Evolutionary conservation across 106 monocot genomes (phyloP).

Genomic region (Dendrobium officinale): DNA sequence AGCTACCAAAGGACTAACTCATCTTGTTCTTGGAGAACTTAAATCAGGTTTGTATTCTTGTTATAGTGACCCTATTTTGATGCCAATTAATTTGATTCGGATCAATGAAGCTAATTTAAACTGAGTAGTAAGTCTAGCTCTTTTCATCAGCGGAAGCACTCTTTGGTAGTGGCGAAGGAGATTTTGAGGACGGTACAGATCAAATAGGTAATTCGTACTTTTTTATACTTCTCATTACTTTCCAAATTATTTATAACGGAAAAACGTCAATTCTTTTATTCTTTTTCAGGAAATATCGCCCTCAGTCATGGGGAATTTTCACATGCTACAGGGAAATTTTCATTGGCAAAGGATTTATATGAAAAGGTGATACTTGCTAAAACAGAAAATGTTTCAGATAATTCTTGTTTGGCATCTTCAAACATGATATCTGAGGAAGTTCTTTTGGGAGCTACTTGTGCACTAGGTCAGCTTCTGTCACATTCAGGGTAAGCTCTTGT

Average conservation of each 20-base stretch:
- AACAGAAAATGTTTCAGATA: conserved; percentile 24
- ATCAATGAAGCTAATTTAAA: neutral
- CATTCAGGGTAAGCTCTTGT: conserved; percentile 51
- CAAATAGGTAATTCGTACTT: conserved; percentile 27
- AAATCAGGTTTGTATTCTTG: conserved; percentile 41
- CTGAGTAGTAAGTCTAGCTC: conserved; percentile 6
- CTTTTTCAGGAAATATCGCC: conserved; percentile 46
- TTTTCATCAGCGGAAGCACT: conserved; percentile 43
- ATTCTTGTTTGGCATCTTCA: conserved; percentile 34
- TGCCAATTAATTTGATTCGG: neutral
- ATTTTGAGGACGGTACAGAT: conserved; percentile 25
- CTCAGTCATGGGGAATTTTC: conserved; percentile 67
- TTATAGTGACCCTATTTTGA: neutral
- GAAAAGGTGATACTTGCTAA: conserved; percentile 33
- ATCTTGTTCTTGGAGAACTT: conserved; percentile 63
- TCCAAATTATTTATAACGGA: neutral
- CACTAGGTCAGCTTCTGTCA: conserved; percentile 77
- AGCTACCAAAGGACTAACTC: conserved; percentile 55
- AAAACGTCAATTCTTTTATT: neutral
- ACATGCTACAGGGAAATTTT: conserved; percentile 61
- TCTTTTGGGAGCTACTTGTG: conserved; percentile 57
- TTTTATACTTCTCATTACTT: neutral
- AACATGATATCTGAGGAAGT: conserved; percentile 81
- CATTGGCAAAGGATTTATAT: conserved; percentile 61
- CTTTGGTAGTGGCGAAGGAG: conserved; percentile 34